Conservation (phyloP, 2,329 filamentous ascomycete genomes). For the Xylaria sp. region DNA sequence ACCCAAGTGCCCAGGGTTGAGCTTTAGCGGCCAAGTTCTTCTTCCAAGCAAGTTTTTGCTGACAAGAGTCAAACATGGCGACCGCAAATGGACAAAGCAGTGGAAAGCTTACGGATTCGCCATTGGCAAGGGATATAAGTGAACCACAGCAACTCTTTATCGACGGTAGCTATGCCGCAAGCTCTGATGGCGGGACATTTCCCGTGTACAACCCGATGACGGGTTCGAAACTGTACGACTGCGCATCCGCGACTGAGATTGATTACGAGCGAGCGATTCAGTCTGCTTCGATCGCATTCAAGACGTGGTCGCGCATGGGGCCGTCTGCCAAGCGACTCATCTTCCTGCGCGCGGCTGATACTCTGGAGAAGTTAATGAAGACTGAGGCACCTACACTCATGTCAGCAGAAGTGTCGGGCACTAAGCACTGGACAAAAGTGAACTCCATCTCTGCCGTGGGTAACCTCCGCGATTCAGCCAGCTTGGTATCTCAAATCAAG, state of each 20-base stretch:
- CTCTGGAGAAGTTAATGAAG: constrained; percentile 66
- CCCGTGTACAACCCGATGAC: constrained; percentile 38
- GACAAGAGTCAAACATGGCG: constrained; percentile 4
- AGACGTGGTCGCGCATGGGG: constrained; percentile 35
- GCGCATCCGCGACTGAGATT: constrained; percentile 27
- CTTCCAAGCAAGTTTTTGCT: too few relatives aligned
- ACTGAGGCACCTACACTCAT: constrained; percentile 72
- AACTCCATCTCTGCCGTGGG: constrained; percentile 53
- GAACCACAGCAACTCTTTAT: constrained; percentile 35
- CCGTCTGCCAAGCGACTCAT: constrained; percentile 72
- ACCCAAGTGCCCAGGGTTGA: not conserved
- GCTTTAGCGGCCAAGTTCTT: too few relatives aligned
- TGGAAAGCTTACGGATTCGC: not conserved
- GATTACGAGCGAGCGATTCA: constrained; percentile 37
- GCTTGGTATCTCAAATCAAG: constrained; percentile 48
- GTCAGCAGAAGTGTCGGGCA: constrained; percentile 59
- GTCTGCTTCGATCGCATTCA: constrained; percentile 29
- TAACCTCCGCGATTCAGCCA: constrained; percentile 57
- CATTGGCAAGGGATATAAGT: constrained; percentile 9
- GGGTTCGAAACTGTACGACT: constrained; percentile 34
- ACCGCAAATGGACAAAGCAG: constrained; percentile 2
- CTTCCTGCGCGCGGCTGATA: constrained; percentile 73
- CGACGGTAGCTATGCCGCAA: constrained; percentile 25
- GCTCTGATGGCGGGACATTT: constrained; percentile 31
- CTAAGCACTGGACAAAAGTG: constrained; percentile 55